Base-by-base conservation (phyloP, 2,329 filamentous ascomycete genomes). In the Scleromitrula shiraiana region DNA sequence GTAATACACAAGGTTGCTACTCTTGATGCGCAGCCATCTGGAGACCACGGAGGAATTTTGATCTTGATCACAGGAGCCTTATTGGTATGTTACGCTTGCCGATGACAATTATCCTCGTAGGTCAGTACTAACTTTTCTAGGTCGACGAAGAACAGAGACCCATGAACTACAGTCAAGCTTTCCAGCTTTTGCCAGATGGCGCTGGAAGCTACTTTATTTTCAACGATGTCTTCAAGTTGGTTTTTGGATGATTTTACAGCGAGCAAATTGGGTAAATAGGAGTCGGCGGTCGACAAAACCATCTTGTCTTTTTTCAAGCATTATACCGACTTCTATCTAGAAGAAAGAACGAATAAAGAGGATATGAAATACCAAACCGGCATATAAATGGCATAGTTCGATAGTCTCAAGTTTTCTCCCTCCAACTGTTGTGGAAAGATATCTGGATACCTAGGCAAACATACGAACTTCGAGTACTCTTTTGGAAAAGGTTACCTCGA, bases 201-300 rank as follows among this genome's bases (percentile, higher is more conserved):
- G 57, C 62, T 42, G 83, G 81, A 59, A 81, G 76, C 70, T 95
- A 85, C 74, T 96, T 80, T 67, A 85, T 97, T 65, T 83, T 83
- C 73, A 96, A 97, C 75, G 91, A 97, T 68, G 72, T 97, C 67
- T 97, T 97, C 82, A 87, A 87, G 71, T 79, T 97, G 53, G 78
- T 95, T 59, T 91, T 86, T 69, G 74, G 58, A 52, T 62, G 44
- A 55, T n/a, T 37, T 23, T 30, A 26, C 10, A 27, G 33, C 36
- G 20, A 41, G n/a, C 17, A 38, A 29, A 15, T 56, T 58, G 52
- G 54, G 51, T 57, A 56, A 45, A 54, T 50, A 53, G 26, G 50
- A 46, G 41, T 42, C 36, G 29, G 36, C 41, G 39, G 33, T 22
- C 26, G 29, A 41, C 17, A 37, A 35, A 24, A 33, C 9, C 46